Conservation (phyloP, 2,329 filamentous ascomycete genomes). For the Aspergillus puulaauensis region DNA sequence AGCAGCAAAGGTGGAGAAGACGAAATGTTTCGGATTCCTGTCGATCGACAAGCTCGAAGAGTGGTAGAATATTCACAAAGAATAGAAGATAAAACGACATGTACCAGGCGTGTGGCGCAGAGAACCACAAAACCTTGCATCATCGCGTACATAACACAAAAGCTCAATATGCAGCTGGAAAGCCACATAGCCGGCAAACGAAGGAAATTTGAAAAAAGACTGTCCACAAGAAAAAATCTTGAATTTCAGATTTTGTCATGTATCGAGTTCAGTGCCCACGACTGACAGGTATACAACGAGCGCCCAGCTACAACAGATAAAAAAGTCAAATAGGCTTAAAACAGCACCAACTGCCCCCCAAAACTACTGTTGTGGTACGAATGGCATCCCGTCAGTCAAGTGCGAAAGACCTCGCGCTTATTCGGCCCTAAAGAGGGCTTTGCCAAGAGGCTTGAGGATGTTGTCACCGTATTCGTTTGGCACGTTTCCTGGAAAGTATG, state of each 20-base stretch:
- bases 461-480: slow-evolving; percentile 54
- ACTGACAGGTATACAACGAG: not conserved
- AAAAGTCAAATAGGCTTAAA: not conserved
- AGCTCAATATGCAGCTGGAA: not conserved
- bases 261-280: slow-evolving; percentile 3
- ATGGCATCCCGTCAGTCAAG: slow-evolving; percentile 5
- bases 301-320: slow-evolving; percentile 1
- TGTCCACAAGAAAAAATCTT: not conserved
- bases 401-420: slow-evolving; percentile 1
- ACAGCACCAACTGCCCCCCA: not conserved
- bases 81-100: slow-evolving; percentile 14
- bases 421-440: slow-evolving; percentile 36
- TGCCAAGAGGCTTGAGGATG: slow-evolving; percentile 45
- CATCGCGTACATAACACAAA: slow-evolving; percentile 7
- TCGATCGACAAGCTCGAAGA: slow-evolving; percentile 12
- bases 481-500: slow-evolving; percentile 51
- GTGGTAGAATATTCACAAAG: slow-evolving; percentile 23
- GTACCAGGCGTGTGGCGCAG: not conserved
- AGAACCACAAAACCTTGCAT: not conserved
- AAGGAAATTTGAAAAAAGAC: slow-evolving; percentile 11
- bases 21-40: slow-evolving; percentile 19
- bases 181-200: slow-evolving; percentile 1
- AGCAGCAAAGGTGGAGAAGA: slow-evolving; percentile 12
- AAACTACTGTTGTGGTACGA: not conserved
- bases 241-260: not conserved